phyloP scores from a whole-genome alignment of 2,329 filamentous ascomycete species.

The Xylariaceae sp. region DNA sequence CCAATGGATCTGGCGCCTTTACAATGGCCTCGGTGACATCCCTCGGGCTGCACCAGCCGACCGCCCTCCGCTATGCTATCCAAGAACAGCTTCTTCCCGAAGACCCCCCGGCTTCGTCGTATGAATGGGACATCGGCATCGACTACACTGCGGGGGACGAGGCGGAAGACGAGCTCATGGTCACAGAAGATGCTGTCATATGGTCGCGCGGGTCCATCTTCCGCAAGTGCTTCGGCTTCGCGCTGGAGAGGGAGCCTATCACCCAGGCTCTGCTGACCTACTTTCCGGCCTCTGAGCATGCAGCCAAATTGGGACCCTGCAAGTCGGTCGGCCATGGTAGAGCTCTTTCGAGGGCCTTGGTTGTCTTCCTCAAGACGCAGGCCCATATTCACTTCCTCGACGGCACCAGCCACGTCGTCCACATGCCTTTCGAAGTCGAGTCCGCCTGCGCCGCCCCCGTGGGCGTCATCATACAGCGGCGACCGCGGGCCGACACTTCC shows the following conservation, averaged over 20 bases:
- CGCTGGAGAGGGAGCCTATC: slow-evolving; percentile 78
- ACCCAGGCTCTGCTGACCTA: slow-evolving; percentile 79
- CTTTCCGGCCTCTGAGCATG: slow-evolving; percentile 55
- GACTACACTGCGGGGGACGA: slow-evolving; percentile 31
- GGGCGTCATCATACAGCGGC: slow-evolving; percentile 82
- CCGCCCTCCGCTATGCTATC: slow-evolving; percentile 75
- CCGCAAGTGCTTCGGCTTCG: slow-evolving; percentile 78
- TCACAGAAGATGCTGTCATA: slow-evolving; percentile 67
- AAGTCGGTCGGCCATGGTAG: slow-evolving; percentile 7
- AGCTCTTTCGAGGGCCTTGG: slow-evolving; percentile 58
- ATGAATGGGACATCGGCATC: slow-evolving; percentile 63
- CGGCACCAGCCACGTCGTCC: slow-evolving; percentile 80
- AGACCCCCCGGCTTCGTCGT: slow-evolving; percentile 58
- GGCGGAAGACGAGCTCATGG: slow-evolving; percentile 71
- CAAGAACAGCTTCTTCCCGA: slow-evolving; percentile 67
- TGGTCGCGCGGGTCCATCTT: slow-evolving; percentile 86
- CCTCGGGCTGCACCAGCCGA: slow-evolving; percentile 82
- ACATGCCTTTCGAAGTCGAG: slow-evolving; percentile 92
- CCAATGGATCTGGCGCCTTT: slow-evolving; percentile 13
- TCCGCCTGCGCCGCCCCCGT: slow-evolving; percentile 73
- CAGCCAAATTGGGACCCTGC: slow-evolving; percentile 14
- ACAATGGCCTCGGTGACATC: slow-evolving; percentile 86
- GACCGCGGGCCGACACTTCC: slow-evolving; percentile 45
- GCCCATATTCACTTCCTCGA: slow-evolving; percentile 88
- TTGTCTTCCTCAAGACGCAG: slow-evolving; percentile 87